Percentiles rank a stretch among this genome's conserved stretches.
phyloP scores from a whole-genome alignment of 352 stramenopile species.

The Stephanocyclus meneghinianus region DNA sequence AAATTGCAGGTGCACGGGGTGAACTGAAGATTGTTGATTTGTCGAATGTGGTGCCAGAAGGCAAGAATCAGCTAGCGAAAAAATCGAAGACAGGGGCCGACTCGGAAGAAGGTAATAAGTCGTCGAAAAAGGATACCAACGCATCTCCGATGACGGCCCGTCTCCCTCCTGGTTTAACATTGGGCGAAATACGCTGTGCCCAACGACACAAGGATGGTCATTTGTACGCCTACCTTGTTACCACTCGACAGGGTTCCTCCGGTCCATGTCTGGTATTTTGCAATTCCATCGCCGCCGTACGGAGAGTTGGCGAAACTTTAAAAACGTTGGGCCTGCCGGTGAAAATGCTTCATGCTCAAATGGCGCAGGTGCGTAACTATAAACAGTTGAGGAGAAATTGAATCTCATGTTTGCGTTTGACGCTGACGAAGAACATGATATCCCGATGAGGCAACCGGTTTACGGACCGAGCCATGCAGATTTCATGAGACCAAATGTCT shows the following conservation, averaged over 20 bases:
- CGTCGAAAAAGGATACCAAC: neutral
- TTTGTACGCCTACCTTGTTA: constrained; percentile 80
- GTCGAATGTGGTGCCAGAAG: constrained; percentile 40
- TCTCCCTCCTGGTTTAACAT: constrained; percentile 70
- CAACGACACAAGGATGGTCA: constrained; percentile 82
- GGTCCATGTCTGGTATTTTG: constrained; percentile 82
- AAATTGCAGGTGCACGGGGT: constrained; percentile 64
- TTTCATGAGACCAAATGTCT: constrained; percentile 28
- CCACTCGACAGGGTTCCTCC: constrained; percentile 66
- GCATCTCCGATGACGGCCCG: constrained; percentile 29
- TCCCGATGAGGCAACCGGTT: constrained; percentile 49
- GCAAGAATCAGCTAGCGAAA: constrained; percentile 28
- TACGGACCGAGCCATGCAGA: constrained; percentile 40
- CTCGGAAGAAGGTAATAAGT: neutral
- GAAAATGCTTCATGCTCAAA: constrained; percentile 78
- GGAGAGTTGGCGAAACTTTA: constrained; percentile 73
- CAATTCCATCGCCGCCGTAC: constrained; percentile 79
- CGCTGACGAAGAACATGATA: constrained; percentile 52
- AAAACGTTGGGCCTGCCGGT: constrained; percentile 71
- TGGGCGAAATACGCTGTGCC: constrained; percentile 77
- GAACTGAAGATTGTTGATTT: constrained; percentile 82
- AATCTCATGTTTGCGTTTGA: constrained; percentile 7
- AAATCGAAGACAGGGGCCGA: neutral
- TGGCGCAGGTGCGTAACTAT: constrained; percentile 75
- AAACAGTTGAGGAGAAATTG: neutral